Evolutionary conservation across 345 rosid species (phyloP), one percentile per base, ranked within the genome.

Genomic region (Conringia planisiliqua): DNA sequence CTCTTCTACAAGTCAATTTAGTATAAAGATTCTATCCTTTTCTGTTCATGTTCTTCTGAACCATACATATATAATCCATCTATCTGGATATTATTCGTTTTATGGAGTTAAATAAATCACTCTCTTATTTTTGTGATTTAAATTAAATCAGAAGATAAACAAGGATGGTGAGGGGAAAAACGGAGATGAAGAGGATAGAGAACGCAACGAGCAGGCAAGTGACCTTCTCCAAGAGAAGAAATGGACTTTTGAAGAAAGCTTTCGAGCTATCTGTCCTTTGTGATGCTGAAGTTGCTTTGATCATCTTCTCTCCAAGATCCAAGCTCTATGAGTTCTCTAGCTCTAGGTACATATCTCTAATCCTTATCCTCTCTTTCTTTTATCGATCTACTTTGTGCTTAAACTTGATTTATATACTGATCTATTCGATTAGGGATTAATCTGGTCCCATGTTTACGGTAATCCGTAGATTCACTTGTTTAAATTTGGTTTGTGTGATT

Each of bases 161-260:
- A 20, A 79, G 36, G 71, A 90, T 90, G 97, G 94, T 86, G 84
- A 85, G 97, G 66, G 97, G 97, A 29, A 90, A 86, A 72, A 90
- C 88, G 35, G 87, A 90, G 87, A 87, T 90, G 97, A 88, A 87
- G 90, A 85, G 97, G 82, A 88, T 90, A 68, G 97, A 90, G 79
- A 90, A 90, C 65, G 83, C 83, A 63, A 88, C 92, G 6, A 91
- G 92, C 83, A 84, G 97, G 82, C 97, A 91, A 82, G 97, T 91
- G 39, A 89, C 97, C 9, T 91, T 91, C 77, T 91, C 94, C 1
- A 91, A 91, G 86, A 79, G 97, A 66, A 86, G 97, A 70, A 91
- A 84, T 76, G 97, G 94, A 17, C 68, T 91, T 12, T 72, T 91
- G 24, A 91, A 91, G 83, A 91, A 91, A 82, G 95, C 91, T 20